phyloP scores from a whole-genome alignment of 2,329 filamentous ascomycete genomes.

The Aspergillus fumigatiaffinis region DNA sequence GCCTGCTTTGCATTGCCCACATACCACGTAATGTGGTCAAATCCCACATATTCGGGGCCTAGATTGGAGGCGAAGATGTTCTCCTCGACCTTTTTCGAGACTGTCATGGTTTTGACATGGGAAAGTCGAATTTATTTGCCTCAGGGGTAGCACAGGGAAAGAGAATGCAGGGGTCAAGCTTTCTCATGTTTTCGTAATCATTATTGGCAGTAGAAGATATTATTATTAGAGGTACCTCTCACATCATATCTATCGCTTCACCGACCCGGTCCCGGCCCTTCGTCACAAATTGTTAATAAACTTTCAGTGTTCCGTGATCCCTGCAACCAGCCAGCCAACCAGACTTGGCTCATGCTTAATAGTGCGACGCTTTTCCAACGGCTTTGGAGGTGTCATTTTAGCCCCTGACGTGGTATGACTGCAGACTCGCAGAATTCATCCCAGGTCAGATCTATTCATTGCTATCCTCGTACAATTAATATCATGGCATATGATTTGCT shows the following conservation, averaged over 20 bases:
- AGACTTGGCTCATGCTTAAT: background rate
- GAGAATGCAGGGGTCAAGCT: background rate
- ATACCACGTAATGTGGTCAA: constrained; percentile 89
- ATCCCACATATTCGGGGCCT: constrained; percentile 52
- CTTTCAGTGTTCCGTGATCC: background rate
- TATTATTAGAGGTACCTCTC: background rate
- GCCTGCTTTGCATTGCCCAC: constrained; percentile 93
- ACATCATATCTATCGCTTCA: background rate
- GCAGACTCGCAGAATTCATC: background rate
- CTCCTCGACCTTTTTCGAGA: background rate
- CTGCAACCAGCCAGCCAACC: background rate
- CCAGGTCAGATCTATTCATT: background rate
- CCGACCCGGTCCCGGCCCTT: background rate
- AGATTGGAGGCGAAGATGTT: constrained; percentile 19
- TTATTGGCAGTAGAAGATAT: background rate
- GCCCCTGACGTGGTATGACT: background rate
- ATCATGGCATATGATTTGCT: background rate
- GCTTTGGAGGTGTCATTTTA: background rate
- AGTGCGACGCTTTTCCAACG: background rate
- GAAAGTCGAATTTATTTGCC: background rate
- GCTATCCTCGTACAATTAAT: background rate
- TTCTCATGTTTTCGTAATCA: background rate
- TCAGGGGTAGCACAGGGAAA: background rate
- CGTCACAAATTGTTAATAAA: background rate
- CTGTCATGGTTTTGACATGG: constrained; percentile 2